Base-by-base conservation (phyloP, 345 rosid species). In the Microcos paniculata region DNA sequence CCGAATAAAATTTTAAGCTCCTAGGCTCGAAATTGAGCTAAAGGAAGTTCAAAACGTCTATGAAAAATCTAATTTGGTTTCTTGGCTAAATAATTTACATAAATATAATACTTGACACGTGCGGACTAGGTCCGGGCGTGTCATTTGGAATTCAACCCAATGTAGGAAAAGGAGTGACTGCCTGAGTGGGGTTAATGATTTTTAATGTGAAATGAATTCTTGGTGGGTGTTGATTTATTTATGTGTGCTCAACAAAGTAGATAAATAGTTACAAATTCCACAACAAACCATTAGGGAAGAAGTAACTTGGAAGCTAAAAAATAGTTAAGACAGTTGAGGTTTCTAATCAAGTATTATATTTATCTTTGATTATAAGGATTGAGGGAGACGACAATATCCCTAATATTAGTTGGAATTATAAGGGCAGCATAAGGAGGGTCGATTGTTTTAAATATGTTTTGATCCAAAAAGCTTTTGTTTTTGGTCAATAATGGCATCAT, bases 271-370 rank as follows among this genome's bases (percentile, higher is more conserved):
- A 15, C 40, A 48, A 16, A 28, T 48, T 18, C 15, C 10, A 8
- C 21, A 49, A 49, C 42, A 68, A 68, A 69, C n/a, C 72, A 28
- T 48, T 48, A 16, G 57, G 31, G 48, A 19, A 48, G 57, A 68
- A 48, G 58, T 68, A 42, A 48, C 57, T 48, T 48, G 42, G 15
- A 68, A 68, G 72, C 58, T 48, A 68, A 68, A 51, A 68, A 26
- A 68, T 26, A 62, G 23, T 68, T 49, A 48, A 42, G 23, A 66
- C 30, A 66, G 30, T 66, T 43, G 61, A 43, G 71, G 21, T 23
- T 42, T 66, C 35, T 28, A 45, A 46, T 48, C 28, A 9, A 6
- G 28, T 6, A 15, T 67, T 46, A 21, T 55, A 21, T 55, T 55
- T n/a, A n/a, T n/a, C n/a, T 15, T 26, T 45, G 38, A 24, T 26